Evolutionary conservation across 2,329 filamentous ascomycete genomes (phyloP), one percentile per base, ranked within the genome.

Genomic region (Alternaria brassicae): DNA sequence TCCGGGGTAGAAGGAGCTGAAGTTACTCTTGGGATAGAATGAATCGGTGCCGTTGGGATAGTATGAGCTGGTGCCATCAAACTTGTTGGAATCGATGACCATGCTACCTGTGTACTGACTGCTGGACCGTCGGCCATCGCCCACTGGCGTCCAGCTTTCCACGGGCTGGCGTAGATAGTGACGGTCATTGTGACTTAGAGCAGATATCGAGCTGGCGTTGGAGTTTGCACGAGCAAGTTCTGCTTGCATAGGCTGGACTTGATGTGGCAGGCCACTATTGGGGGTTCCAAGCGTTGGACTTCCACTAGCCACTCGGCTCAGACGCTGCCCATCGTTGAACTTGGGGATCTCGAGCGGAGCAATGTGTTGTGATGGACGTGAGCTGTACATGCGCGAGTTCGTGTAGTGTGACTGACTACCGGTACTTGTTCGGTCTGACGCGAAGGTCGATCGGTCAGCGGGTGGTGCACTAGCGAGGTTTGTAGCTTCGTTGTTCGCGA

Each of bases 221-320:
- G 76, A 78, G 50, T 76, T 76, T 39, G 75, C 75, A 40, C 77
- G 72, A 15, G 68, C 71, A 36, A 79, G 70, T 60, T 78, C 72
- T 23, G 77, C 76, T 56, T 76, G 71, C 77, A 78, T 78, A 6
- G 75, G 72, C 53, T 74, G 69, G 19, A 68, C 40, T 40, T 71
- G 65, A 40, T 67, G 65, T 49, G 74, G 72, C 45, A 82, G 65
- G 45, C 80, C 77, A 55, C 80, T 79, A 28, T 68, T 77, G 47
- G 86, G 87, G 60, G 88, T 83, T 9, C 87, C 84, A 45, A 93
- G 84, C 1, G 89, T 88, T 1, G 91, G 90, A 69, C 89, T 92
- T 49, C 86, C 88, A 4, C 88, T 87, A 48, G 85, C 84, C 28
- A 93, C 91, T 19, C 85, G 83, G 69, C 85, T 89, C 67, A 93